Evolutionary conservation across 208 protist species (phyloP), one percentile per base, ranked within the genome.

Genomic region (Strigomonas culicis): DNA sequence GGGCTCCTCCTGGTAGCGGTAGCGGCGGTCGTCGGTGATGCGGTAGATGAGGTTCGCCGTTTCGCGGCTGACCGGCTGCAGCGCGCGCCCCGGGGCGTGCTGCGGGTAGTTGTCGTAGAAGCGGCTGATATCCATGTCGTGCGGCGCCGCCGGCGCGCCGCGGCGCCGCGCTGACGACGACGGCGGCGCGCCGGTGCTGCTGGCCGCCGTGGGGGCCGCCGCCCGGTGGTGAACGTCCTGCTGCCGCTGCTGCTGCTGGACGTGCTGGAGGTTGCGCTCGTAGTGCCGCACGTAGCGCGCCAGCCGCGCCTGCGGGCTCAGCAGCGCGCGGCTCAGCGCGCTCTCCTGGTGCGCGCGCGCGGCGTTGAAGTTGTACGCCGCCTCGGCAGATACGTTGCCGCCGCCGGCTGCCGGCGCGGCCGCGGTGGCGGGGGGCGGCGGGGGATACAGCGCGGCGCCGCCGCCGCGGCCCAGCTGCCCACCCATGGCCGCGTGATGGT

Each of bases 41-140:
- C 77, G 68, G 68, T 79, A 94, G 22, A 94, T 75, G 49, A 84
- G 73, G 66, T 94, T 94, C 25, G 88, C 87, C 0, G 55, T 71
- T 11, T 6, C 24, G 17, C 52, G 52, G 15, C 24, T 27, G 34
- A 46, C 41, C 47, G 25, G 36, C 49, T 24, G 58, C 50, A 70
- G 41, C 30, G 68, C 67, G 34, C 75, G 66, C 15, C 36, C 39
- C 52, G 27, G 24, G 10, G 49, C n/a, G 49, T 13, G 10, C n/a
- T 27, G n/a, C 24, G 49, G 49, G 11, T 19, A n/a, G n/a, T n/a
- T n/a, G n/a, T n/a, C n/a, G 34, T 32, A 60, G 27, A 28, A 30
- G 56, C 30, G 31, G 30, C 51, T 70, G 53, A 21, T 51, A 39
- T 52, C 60, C 19, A 59, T 43, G 43, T 30, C 43, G 36, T 27